phyloP scores from a whole-genome alignment of 2,329 filamentous ascomycete species.

The Fusarium torreyae region DNA sequence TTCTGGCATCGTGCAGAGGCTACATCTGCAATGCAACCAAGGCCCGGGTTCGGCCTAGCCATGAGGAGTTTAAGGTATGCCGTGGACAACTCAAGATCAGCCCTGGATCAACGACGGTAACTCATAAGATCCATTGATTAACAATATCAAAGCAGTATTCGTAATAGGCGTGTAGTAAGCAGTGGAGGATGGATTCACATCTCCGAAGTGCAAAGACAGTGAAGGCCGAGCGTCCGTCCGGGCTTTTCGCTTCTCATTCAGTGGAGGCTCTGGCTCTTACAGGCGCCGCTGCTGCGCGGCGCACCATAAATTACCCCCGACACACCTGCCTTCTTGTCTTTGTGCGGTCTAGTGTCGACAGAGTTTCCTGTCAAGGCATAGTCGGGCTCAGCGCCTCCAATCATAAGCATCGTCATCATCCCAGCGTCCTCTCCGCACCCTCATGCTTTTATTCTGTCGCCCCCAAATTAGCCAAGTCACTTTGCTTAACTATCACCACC shows the following conservation, averaged over 20 bases:
- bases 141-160: not conserved
- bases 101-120: constrained; percentile 1
- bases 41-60: constrained; percentile 3
- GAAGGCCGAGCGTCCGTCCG: constrained; percentile 9
- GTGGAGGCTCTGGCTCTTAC: constrained; percentile 15
- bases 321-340: constrained; percentile 19
- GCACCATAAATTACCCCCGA: constrained; percentile 20
- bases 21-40: constrained; percentile 21
- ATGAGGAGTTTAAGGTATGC: constrained; percentile 2
- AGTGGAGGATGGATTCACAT: not conserved
- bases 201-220: no score
- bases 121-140: not conserved
- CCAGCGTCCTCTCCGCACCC: constrained; percentile 10
- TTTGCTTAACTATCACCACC: constrained; percentile 12
- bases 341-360: not conserved
- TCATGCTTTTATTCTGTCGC: constrained; percentile 41
- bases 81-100: constrained; percentile 5
- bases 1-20: constrained; percentile 23
- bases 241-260: constrained; percentile 25
- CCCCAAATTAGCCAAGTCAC: constrained; percentile 24
- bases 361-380: constrained; percentile 8
- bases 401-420: constrained; percentile 20
- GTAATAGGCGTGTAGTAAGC: constrained; percentile 14
- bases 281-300: constrained; percentile 14
- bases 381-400: constrained; percentile 1